These are phyloP conservation scores for Jaapia argillacea DNA, from an alignment of 768 basidiomycete genomes.

Conservation along the genomic window DNA sequence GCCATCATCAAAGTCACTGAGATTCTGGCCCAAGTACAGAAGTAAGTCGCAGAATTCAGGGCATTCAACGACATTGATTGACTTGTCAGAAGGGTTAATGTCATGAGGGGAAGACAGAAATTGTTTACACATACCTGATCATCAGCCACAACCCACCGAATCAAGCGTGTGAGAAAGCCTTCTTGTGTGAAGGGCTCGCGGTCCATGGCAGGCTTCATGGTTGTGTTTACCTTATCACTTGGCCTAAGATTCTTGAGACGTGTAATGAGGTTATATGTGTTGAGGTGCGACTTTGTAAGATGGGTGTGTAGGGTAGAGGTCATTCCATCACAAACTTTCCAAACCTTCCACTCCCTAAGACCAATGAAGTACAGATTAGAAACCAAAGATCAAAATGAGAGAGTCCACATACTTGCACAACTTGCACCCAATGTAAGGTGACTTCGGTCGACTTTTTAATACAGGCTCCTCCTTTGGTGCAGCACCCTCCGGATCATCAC, in stretches of 20 bases:
- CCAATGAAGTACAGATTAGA: too few relatives aligned
- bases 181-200: conserved; percentile 8
- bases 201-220: too few relatives aligned
- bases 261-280: conserved; percentile 1
- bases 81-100: background rate
- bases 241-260: conserved; percentile 8
- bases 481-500: background rate
- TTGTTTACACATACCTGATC: conserved; percentile 4
- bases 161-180: conserved; percentile 11
- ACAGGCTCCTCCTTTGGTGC: background rate
- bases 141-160: conserved; percentile 9
- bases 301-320: too few relatives aligned
- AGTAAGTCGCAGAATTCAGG: conserved; percentile 6
- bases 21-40: conserved; percentile 4
- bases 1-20: too few relatives aligned
- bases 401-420: too few relatives aligned
- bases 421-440: background rate
- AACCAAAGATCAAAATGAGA: background rate
- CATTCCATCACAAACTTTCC: conserved; percentile 8
- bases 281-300: conserved; percentile 2
- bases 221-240: too few relatives aligned
- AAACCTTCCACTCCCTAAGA: conserved; percentile 10
- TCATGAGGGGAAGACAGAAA: background rate
- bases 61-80: conserved; percentile 5
- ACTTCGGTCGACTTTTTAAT: background rate